Conservation (phyloP, 1,284 basidiomycete species). For the Sanghuangporus baumii region DNA sequence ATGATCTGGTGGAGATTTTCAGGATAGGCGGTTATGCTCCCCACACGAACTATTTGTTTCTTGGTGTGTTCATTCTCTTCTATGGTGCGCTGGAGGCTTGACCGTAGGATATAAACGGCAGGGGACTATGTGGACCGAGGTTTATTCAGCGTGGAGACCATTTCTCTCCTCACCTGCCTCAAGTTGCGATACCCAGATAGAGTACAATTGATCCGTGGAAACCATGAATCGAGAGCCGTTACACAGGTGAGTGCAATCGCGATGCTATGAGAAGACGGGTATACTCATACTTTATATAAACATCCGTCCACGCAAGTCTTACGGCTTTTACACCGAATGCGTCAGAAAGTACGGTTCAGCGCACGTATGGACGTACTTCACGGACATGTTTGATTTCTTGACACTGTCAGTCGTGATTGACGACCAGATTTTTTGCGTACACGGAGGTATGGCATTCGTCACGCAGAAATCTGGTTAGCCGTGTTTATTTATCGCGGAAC, state of each 20-base stretch:
- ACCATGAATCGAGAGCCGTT: slow-evolving; percentile 97
- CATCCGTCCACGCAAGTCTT: slow-evolving; percentile 60
- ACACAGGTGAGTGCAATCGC: slow-evolving; percentile 71
- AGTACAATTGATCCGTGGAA: slow-evolving; percentile 95
- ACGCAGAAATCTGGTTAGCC: not conserved
- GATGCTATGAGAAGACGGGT: slow-evolving; percentile 9
- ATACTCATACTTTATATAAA: not conserved
- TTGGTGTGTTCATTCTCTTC: slow-evolving; percentile 53
- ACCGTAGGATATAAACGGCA: slow-evolving; percentile 28
- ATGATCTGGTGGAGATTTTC: slow-evolving; percentile 99
- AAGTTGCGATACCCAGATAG: slow-evolving; percentile 97
- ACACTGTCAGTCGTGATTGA: slow-evolving; percentile 98
- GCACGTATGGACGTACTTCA: slow-evolving; percentile 99
- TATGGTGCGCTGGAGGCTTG: not conserved
- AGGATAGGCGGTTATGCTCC: slow-evolving; percentile 97
- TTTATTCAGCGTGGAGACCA: slow-evolving; percentile 97
- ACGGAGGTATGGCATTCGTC: slow-evolving; percentile 62
- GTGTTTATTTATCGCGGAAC: not conserved
- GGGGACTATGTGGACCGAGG: slow-evolving; percentile 99
- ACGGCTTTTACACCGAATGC: slow-evolving; percentile 99
- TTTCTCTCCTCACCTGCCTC: slow-evolving; percentile 93
- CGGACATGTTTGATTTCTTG: slow-evolving; percentile 99
- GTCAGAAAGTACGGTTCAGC: slow-evolving; percentile 95
- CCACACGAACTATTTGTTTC: slow-evolving; percentile 95
- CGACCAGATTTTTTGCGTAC: slow-evolving; percentile 98